Conservation (phyloP, 768 basidiomycete genomes). For the Mycena metata region DNA sequence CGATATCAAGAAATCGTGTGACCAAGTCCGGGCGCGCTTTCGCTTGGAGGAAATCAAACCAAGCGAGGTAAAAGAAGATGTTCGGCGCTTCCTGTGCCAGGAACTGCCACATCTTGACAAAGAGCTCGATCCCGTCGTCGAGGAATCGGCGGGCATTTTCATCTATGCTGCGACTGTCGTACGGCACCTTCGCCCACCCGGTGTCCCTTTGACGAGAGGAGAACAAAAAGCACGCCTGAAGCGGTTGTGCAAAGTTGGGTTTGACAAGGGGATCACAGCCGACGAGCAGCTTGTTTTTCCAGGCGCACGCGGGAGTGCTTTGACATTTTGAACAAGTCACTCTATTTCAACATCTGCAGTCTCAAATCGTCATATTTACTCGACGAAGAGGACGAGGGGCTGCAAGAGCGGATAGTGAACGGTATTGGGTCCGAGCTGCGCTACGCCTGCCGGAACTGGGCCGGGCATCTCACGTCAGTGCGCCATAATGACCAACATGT, state of each 20-base stretch:
- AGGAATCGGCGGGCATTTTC: constrained; percentile 17
- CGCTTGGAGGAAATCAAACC: not conserved
- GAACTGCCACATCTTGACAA: not conserved
- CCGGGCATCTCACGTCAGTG: constrained; percentile 3
- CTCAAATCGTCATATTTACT: constrained; percentile 18
- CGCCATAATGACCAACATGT: constrained; percentile 1
- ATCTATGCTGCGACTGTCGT: constrained; percentile 15
- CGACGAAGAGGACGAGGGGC: constrained; percentile 15
- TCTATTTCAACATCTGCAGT: constrained; percentile 26
- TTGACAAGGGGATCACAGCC: constrained; percentile 4
- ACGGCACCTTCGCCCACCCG: constrained; percentile 5
- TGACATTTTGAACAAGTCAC: constrained; percentile 16
- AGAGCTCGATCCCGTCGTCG: not conserved
- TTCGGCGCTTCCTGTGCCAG: not conserved
- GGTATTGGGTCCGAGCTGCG: constrained; percentile 6
- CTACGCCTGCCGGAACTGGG: constrained; percentile 27
- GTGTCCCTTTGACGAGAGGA: not conserved
- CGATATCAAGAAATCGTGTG: no score
- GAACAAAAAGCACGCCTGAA: constrained; percentile 4
- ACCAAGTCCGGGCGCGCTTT: not conserved
- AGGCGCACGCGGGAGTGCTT: constrained; percentile 4
- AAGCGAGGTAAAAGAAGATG: not conserved
- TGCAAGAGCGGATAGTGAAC: not conserved
- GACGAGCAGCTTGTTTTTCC: constrained; percentile 15
- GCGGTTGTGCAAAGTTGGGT: no score